These are phyloP conservation scores for Microbotryum lychnidis-dioicae DNA, from an alignment of 1,284 basidiomycete genomes.

Conservation along the genomic window DNA sequence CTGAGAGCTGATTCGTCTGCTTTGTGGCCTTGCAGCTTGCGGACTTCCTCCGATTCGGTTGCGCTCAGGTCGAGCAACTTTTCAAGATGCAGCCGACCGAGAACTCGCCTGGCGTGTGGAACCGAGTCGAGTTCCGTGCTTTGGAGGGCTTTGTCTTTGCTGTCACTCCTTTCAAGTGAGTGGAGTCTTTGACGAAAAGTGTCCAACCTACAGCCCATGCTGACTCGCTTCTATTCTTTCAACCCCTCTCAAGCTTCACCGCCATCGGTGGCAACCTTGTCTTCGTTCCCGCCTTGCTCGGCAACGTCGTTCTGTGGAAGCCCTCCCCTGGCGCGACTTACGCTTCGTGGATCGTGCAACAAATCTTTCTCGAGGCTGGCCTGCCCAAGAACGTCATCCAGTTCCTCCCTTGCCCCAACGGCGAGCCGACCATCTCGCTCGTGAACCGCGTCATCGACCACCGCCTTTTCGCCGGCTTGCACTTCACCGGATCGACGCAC, in stretches of 20 bases:
- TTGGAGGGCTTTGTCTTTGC: constrained; percentile 97
- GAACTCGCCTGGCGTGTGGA: constrained; percentile 85
- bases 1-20: not conserved
- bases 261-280: constrained; percentile 89
- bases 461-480: constrained; percentile 74
- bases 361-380: constrained; percentile 89
- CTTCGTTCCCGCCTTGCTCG: constrained; percentile 79
- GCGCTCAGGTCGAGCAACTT: constrained; percentile 92
- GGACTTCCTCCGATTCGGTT: constrained; percentile 95
- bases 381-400: constrained; percentile 92
- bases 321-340: constrained; percentile 92
- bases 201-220: not conserved
- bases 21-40: constrained; percentile 50
- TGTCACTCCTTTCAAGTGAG: constrained; percentile 90
- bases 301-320: constrained; percentile 96
- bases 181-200: constrained; percentile 37
- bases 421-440: constrained; percentile 40
- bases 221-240: not conserved
- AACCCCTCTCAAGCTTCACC: constrained; percentile 46
- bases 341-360: constrained; percentile 86
- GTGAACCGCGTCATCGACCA: constrained; percentile 68
- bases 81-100: constrained; percentile 82
- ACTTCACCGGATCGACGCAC: constrained; percentile 94
- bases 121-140: constrained; percentile 93
- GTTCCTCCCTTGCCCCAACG: constrained; percentile 61